Evolutionary conservation across 352 stramenopile genomes (phyloP).

Genomic region (Pythium periplocum): DNA sequence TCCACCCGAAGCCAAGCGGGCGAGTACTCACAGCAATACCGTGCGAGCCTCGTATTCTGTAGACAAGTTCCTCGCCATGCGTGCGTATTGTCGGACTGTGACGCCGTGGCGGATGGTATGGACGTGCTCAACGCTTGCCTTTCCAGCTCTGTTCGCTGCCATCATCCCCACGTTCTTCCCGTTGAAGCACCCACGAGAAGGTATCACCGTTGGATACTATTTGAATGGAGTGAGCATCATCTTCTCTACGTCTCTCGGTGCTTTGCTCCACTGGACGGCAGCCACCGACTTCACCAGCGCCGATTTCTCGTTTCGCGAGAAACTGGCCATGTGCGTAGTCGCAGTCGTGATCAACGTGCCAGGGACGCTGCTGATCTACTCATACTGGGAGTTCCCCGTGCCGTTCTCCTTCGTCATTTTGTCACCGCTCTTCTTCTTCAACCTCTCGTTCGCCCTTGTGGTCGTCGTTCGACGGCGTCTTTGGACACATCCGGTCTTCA

Average conservation of each 20-base stretch:
- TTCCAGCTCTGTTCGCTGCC: conserved; percentile 1
- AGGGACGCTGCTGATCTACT: background rate
- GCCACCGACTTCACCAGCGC: background rate
- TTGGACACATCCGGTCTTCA: background rate
- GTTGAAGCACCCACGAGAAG: conserved; percentile 1
- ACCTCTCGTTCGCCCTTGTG: background rate
- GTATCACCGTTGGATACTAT: background rate
- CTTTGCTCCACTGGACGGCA: too few relatives aligned
- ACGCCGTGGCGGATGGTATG: too few relatives aligned
- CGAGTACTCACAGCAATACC: too few relatives aligned
- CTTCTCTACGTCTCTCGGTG: background rate
- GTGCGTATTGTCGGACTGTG: too few relatives aligned
- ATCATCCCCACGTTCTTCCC: background rate
- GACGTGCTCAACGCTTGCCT: background rate
- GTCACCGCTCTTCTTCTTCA: background rate
- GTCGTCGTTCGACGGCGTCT: background rate
- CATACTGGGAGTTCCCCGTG: background rate
- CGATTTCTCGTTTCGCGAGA: background rate
- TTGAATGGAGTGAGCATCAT: too few relatives aligned
- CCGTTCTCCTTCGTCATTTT: background rate
- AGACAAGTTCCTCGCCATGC: too few relatives aligned
- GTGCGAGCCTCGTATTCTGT: too few relatives aligned
- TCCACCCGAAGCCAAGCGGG: too few relatives aligned
- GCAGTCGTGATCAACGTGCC: background rate
- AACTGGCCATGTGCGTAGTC: background rate